Base-by-base conservation (phyloP, 805 yeast genomes). In the Teunomyces gatunensis region DNA sequence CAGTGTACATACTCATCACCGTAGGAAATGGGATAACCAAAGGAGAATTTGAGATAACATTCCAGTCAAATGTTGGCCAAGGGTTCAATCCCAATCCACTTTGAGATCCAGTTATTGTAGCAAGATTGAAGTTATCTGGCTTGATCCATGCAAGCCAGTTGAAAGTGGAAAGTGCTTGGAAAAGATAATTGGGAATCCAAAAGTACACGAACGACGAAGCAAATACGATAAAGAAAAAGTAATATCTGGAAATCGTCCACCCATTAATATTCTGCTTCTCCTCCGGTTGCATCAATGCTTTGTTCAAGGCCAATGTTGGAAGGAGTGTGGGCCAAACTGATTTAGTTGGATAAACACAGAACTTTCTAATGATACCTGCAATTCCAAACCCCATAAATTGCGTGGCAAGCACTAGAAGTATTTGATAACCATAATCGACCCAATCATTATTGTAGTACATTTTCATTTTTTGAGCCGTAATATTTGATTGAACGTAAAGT, bases 71-170 rank as follows among this genome's bases (percentile, higher is more conserved):
- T 2, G 62, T 47, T 12, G 65, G 55, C 39, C 65, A 56, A 13
- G 71, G 71, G 45, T 65, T 66, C 6, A 66, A 29, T 7, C 71
- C 71, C 39, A 66, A 52, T 1, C 71, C 84, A 20, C 47, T 41
- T 5, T 51, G 44, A 10, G 67, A 56, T 23, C 85, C 85, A 12
- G 83, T 76, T 11, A 80, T 61, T 6, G 61, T 54, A 9, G 79
- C 78, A 45, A 81, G 60, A 51, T 73, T 73, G 50, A 74, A 65
- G 56, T 78, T 79, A 28, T 71, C 52, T 11, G 84, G 85, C 3
- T 63, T 61, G 42, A 80, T 80, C 85, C 85, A 81, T 4, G 79
- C 71, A 55, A 78, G 69, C 87, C 86, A 82, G 54, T 74, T 72
- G 63, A 76, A 76, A 2, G 64, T 56, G 4, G 76, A 73, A 9